Conservation (phyloP, 345 rosid genomes). For the Trapa incisa region DNA sequence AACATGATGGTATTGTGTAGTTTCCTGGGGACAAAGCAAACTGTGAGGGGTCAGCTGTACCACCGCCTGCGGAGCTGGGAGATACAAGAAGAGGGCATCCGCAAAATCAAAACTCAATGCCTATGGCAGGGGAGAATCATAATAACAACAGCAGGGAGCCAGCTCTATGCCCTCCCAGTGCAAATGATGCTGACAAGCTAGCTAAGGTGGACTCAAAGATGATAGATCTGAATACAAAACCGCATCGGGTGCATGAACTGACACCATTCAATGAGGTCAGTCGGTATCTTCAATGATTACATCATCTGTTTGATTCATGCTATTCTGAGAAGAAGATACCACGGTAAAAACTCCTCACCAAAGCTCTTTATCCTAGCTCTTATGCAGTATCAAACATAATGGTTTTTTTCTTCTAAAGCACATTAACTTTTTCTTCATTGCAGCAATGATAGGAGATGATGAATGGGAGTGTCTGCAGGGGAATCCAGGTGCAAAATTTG, state of each 20-base stretch:
- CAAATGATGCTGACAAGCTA: slow-evolving; percentile 21
- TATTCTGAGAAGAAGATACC: neutral
- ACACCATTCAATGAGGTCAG: slow-evolving; percentile 50
- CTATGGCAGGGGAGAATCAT: slow-evolving; percentile 19
- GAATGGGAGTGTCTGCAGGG: neutral
- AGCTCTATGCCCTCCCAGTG: slow-evolving; percentile 13
- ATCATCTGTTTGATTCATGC: neutral
- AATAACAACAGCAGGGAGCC: slow-evolving; percentile 31
- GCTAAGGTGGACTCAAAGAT: slow-evolving; percentile 24
- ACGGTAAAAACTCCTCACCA: neutral
- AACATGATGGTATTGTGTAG: slow-evolving; percentile 18
- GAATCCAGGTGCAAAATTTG: neutral
- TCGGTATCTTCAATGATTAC: neutral
- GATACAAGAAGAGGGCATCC: slow-evolving; percentile 17
- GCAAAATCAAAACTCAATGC: slow-evolving; percentile 16
- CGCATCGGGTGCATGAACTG: slow-evolving; percentile 39
- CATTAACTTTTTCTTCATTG: neutral
- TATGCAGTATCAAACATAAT: neutral
- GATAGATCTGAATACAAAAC: slow-evolving; percentile 75
- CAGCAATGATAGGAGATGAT: neutral
- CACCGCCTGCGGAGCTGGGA: slow-evolving; percentile 21
- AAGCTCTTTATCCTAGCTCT: neutral
- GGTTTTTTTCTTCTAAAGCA: neutral
- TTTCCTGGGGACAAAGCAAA: slow-evolving; percentile 56
- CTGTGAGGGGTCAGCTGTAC: slow-evolving; percentile 14